Evolutionary conservation across 2,329 filamentous ascomycete species (phyloP).

Genomic region (Colletotrichum sp.): DNA sequence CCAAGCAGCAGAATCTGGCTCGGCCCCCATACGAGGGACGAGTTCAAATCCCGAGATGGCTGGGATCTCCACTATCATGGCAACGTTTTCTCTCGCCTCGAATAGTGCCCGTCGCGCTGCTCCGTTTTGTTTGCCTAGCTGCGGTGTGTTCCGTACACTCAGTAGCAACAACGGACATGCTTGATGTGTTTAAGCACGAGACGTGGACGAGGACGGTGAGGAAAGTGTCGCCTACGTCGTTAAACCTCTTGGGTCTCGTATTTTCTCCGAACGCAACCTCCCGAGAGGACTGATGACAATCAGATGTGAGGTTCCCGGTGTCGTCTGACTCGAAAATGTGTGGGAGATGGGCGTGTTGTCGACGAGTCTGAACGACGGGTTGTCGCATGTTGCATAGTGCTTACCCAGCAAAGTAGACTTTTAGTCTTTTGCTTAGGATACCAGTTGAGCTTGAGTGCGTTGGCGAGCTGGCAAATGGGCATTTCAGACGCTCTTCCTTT

Average conservation of each 20-base stretch:
- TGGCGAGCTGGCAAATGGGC: not conserved
- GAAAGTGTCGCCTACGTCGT: not conserved
- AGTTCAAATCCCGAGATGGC: slow-evolving; percentile 10
- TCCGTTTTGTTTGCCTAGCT: not conserved
- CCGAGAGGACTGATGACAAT: not conserved
- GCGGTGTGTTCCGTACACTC: not conserved
- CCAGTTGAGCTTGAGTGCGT: not conserved
- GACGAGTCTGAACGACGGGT: not conserved
- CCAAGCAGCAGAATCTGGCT: not conserved
- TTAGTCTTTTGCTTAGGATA: not conserved
- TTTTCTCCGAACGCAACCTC: slow-evolving; percentile 4
- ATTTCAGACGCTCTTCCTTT: not conserved
- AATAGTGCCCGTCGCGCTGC: not conserved
- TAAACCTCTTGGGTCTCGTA: not conserved
- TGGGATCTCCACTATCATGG: not conserved
- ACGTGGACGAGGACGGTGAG: not conserved
- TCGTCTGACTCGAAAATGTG: not conserved
- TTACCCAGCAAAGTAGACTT: not conserved
- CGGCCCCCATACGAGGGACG: not conserved
- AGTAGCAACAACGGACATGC: not conserved
- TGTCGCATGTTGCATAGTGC: not conserved
- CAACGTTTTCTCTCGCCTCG: not conserved
- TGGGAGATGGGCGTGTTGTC: not conserved
- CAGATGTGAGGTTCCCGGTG: not conserved
- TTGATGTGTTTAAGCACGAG: not conserved